phyloP scores from a whole-genome alignment of 2,329 filamentous ascomycete genomes.

The Fusarium lateritium region DNA sequence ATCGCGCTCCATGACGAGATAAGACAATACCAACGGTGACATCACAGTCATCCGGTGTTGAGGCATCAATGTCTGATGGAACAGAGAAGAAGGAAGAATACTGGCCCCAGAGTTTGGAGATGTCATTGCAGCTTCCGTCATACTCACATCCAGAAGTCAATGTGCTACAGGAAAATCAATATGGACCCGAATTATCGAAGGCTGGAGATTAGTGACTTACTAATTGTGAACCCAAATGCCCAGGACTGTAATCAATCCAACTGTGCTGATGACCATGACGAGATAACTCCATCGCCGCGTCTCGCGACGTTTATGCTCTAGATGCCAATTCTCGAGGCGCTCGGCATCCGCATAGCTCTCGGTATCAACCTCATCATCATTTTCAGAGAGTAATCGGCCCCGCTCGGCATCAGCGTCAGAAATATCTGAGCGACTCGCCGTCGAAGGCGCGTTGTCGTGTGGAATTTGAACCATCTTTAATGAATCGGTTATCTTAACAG shows the following conservation, averaged over 20 bases:
- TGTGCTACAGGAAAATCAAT: constrained; percentile 19
- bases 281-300: constrained; percentile 43
- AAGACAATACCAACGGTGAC: constrained; percentile 86
- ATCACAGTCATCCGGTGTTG: constrained; percentile 76
- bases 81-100: constrained; percentile 89
- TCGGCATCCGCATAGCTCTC: constrained; percentile 33
- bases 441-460: constrained; percentile 34
- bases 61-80: constrained; percentile 72
- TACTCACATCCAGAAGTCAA: constrained; percentile 45
- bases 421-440: constrained; percentile 19
- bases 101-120: constrained; percentile 83
- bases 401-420: constrained; percentile 34
- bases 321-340: constrained; percentile 40
- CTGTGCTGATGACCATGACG: constrained; percentile 39
- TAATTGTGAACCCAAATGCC: constrained; percentile 42
- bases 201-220: constrained; percentile 12
- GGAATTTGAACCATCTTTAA: constrained; percentile 33
- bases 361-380: constrained; percentile 21
- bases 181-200: neutral
- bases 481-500: constrained; percentile 33
- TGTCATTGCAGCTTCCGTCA: constrained; percentile 64
- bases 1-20: constrained; percentile 87
- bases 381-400: constrained; percentile 27
- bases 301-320: constrained; percentile 37
- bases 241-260: constrained; percentile 37